A percentile compares a stretch with the other conserved stretches of the same genome.
Evolutionary conservation across 2,329 filamentous ascomycete genomes (phyloP).

Genomic region (Fusarium penzigii): DNA sequence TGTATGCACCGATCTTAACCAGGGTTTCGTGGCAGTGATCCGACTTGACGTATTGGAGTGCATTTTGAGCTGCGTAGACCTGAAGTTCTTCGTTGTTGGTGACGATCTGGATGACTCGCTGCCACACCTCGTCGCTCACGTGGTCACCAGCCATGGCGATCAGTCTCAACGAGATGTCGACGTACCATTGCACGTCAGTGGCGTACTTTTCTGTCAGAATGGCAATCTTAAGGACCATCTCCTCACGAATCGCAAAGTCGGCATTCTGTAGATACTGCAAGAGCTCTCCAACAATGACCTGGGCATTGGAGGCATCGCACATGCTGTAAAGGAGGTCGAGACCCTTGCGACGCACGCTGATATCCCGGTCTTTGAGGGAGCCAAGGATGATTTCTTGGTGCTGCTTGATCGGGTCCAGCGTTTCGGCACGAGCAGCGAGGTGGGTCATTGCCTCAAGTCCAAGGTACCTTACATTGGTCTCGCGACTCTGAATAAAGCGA

Average conservation of each 20-base stretch:
- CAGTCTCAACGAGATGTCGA: conserved; percentile 91
- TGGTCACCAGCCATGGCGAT: conserved; percentile 98
- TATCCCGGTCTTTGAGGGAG: conserved; percentile 91
- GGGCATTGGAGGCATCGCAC: conserved; percentile 95
- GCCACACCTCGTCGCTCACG: conserved; percentile 98
- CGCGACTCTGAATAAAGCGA: conserved; percentile 93
- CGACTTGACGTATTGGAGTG: conserved; percentile 86
- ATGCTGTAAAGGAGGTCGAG: conserved; percentile 98
- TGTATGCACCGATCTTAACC: conserved; percentile 96
- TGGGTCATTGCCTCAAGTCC: conserved; percentile 98
- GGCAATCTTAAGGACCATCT: conserved; percentile 99
- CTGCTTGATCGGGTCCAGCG: conserved; percentile 94
- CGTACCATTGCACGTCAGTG: conserved; percentile 98
- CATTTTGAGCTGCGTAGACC: conserved; percentile 92
- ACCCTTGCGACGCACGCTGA: conserved; percentile 93
- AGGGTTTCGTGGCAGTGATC: conserved; percentile 96
- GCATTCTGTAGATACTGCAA: conserved; percentile 93
- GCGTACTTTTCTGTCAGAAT: conserved; percentile 98
- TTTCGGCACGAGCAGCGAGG: conserved; percentile 89
- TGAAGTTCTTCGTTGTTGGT: conserved; percentile 99
- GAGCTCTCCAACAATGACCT: conserved; percentile 89
- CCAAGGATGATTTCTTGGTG: conserved; percentile 96
- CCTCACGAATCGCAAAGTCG: conserved; percentile 96
- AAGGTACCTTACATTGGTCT: conserved; percentile 96
- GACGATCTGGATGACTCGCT: conserved; percentile 96